Evolutionary conservation across 768 basidiomycete genomes (phyloP), one percentile per base, ranked within the genome.

Genomic region (Gyrodon lividus): DNA sequence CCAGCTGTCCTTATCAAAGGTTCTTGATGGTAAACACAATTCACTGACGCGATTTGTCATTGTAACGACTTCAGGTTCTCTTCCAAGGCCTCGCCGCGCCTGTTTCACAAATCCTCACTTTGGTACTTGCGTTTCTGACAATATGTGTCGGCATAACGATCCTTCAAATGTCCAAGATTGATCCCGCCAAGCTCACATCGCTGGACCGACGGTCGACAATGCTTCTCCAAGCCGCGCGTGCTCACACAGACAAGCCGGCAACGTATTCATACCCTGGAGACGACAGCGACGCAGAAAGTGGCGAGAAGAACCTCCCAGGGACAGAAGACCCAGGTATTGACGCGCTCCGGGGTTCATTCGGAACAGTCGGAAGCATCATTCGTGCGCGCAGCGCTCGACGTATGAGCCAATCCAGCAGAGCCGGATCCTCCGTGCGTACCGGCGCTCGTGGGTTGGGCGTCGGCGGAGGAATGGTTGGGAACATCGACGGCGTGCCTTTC

Each of bases 91-190:
- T 98, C 51, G 75, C 86, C 42, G 87, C 94, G 2, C 77, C 84
- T 2, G 83, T 78, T 0, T 71, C 81, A 2, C 82, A 89, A 58
- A 94, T 99, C 47, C 78, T 98, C 45, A 97, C 94, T 2, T 79
- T 98, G 51, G 87, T 96, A 22, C 80, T 96, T 79, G 95, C 84
- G 7, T 98, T 99, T 77, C 70, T 97, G 56, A 84, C 89, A 52
- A 95, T 95, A 48, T 92, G 89, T 63, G 72, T 92, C 19, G 96
- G 96, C 17, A 98, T 98, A 67, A 89, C 89, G 26, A 85, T 99
- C 57, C 83, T 99, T 7, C 97, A 99, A 71, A 87, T 96, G 82
- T 92, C 88, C 67, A 92, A 92, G 72, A 83, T 98, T 58, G 96
- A 99, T 64, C 96, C 97, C 9, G 77, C 75, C 17, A 71, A 83